Evolutionary conservation across 2,329 filamentous ascomycete genomes (phyloP), one percentile per base, ranked within the genome.

Genomic region (Fusarium sp.): DNA sequence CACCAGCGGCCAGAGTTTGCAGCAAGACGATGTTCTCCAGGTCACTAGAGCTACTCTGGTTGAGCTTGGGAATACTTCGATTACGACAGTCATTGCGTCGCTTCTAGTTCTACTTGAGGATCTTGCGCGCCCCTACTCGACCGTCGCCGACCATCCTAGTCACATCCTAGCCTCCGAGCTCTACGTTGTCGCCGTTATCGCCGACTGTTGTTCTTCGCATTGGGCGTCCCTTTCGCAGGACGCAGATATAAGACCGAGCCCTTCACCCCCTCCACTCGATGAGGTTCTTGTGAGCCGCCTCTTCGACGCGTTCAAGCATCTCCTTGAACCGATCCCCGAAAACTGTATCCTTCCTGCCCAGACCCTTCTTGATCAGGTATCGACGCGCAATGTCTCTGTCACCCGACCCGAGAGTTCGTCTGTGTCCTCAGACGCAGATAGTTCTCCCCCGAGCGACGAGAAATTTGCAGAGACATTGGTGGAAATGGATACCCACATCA

Each of bases 151-250:
- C 24, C 88, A 90, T 72, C 88, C 89, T 4, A 80, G 83, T 40
- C 87, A 90, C 74, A 83, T 92, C 54, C 80, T 91, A 32, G 83
- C 88, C 49, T 91, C 90, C 20, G 89, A 92, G 77, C 81, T 89
- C 50, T 91, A 90, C 73, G 81, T 91, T n/a, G 79, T 91, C 52
- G 84, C 87, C 50, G 81, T 92, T 44, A 83, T 89, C 38, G 88
- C 89, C 75, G 89, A 91, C 74, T 92, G 90, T 76, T 91, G 89
- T 72, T 84, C 85, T 53, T 85, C 86, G 56, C 85, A 90, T 75
- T 91, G 89, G 89, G 80, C 84, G 29, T 79, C 81, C 42, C 75
- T 85, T 45, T 80, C 82, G 59, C 74, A 63, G 32, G 69, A 75
- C 24, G 60, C 60, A 42, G 66, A 75, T 73, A 32, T 50, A 22